Conservation (phyloP, 768 basidiomycete genomes). For the Mycena maculata region DNA sequence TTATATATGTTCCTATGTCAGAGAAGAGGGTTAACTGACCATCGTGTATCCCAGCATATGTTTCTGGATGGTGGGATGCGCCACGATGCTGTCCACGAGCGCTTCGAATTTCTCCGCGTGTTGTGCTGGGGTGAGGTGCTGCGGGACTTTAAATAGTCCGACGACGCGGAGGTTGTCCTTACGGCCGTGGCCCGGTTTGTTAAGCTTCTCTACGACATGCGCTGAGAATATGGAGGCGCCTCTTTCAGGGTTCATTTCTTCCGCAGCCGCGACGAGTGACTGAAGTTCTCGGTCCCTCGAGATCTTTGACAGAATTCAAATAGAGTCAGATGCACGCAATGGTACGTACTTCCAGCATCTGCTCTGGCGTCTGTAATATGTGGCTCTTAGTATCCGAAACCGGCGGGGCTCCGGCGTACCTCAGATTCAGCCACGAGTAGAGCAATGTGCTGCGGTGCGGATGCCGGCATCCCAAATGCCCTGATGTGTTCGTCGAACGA, state of each 20-base stretch:
- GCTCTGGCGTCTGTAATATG: slow-evolving; percentile 15
- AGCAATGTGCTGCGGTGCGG: slow-evolving; percentile 6
- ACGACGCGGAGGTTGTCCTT: slow-evolving; percentile 10
- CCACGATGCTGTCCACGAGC: slow-evolving; percentile 8
- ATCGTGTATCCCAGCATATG: slow-evolving; percentile 11
- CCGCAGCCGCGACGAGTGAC: slow-evolving; percentile 13
- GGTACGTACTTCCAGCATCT: slow-evolving; percentile 15
- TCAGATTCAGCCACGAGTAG: slow-evolving; percentile 9
- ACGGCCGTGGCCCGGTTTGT: slow-evolving; percentile 13
- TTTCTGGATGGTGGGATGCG: slow-evolving; percentile 9
- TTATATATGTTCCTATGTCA: not conserved
- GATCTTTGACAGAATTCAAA: slow-evolving; percentile 9
- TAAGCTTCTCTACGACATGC: slow-evolving; percentile 10
- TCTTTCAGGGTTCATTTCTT: slow-evolving; percentile 13
- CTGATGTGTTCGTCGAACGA: slow-evolving; percentile 17
- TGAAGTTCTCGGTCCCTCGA: slow-evolving; percentile 11
- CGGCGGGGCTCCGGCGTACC: slow-evolving; percentile 1
- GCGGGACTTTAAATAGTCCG: slow-evolving; percentile 13
- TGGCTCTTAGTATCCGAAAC: slow-evolving; percentile 12
- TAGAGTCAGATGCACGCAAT: slow-evolving; percentile 9
- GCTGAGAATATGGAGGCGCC: slow-evolving; percentile 13
- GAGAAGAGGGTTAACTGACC: slow-evolving; percentile 9
- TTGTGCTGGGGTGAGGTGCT: slow-evolving; percentile 10
- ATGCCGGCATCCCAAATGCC: slow-evolving; percentile 15
- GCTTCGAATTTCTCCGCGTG: slow-evolving; percentile 9